Evolutionary conservation across 2,329 filamentous ascomycete species (phyloP).

Genomic region (Neocucurbitaria cava): DNA sequence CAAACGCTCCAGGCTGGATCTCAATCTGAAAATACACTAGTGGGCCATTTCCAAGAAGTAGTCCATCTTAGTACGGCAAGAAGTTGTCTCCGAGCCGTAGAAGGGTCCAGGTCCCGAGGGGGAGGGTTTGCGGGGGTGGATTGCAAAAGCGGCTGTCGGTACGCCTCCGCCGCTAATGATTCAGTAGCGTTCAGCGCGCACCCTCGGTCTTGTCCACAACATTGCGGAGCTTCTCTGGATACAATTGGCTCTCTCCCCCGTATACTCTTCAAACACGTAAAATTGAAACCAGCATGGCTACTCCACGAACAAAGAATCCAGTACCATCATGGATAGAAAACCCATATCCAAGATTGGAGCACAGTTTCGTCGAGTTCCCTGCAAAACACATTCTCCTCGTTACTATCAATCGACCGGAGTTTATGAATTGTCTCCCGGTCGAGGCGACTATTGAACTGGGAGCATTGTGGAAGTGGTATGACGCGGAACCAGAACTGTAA

Average conservation of each 20-base stretch:
- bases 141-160: background rate
- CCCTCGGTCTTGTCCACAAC: background rate
- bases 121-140: background rate
- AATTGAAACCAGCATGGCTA: slow-evolving; percentile 10
- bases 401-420: slow-evolving; percentile 54
- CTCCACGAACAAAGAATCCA: slow-evolving; percentile 23
- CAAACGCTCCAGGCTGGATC: background rate
- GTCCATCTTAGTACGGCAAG: no score
- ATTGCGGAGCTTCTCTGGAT: background rate
- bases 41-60: no score
- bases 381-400: slow-evolving; percentile 54
- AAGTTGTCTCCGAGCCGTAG: no score
- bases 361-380: slow-evolving; percentile 50
- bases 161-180: background rate
- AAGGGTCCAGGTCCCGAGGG: background rate
- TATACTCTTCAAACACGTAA: background rate
- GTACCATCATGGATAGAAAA: slow-evolving; percentile 46
- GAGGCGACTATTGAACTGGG: slow-evolving; percentile 53
- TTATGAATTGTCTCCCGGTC: slow-evolving; percentile 49
- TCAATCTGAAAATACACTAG: background rate
- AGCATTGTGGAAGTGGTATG: slow-evolving; percentile 58
- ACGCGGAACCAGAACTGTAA: slow-evolving; percentile 52
- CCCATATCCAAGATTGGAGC: slow-evolving; percentile 16
- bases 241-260: background rate
- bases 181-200: background rate